These are phyloP conservation scores for Hyaloscypha variabilis DNA, from an alignment of 495 filamentous ascomycete genomes.

Conservation along the genomic window DNA sequence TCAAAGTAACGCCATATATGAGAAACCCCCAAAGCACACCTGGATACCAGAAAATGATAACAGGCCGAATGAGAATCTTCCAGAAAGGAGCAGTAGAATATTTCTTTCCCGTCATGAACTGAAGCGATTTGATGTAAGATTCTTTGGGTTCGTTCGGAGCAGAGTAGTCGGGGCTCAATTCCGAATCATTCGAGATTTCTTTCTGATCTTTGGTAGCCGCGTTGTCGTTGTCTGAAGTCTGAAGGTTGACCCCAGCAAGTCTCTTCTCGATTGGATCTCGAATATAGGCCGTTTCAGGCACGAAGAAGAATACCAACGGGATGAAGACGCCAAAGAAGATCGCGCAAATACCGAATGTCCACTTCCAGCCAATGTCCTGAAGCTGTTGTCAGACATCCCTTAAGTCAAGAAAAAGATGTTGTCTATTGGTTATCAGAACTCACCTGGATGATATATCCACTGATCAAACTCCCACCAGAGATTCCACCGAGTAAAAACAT, in stretches of 20 bases:
- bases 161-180: neutral
- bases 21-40: constrained; percentile 57
- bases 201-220: constrained; percentile 30
- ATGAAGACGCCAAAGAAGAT: constrained; percentile 54
- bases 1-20: constrained; percentile 52
- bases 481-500: constrained; percentile 58
- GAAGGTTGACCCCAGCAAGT: constrained; percentile 27
- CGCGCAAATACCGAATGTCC: constrained; percentile 57
- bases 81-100: constrained; percentile 50
- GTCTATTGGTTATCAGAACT: neutral
- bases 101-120: constrained; percentile 35
- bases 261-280: constrained; percentile 36
- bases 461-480: constrained; percentile 52
- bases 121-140: constrained; percentile 33
- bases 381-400: constrained; percentile 8
- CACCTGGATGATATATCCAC: constrained; percentile 52
- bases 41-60: constrained; percentile 56
- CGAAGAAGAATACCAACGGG: constrained; percentile 48
- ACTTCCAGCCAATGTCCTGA: constrained; percentile 52
- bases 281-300: constrained; percentile 56
- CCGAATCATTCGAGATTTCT: constrained; percentile 21
- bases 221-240: constrained; percentile 30
- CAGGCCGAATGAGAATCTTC: constrained; percentile 52
- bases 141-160: constrained; percentile 23
- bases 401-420: neutral